phyloP scores from a whole-genome alignment of 495 filamentous ascomycete genomes.

The Achaetomiella virescens region DNA sequence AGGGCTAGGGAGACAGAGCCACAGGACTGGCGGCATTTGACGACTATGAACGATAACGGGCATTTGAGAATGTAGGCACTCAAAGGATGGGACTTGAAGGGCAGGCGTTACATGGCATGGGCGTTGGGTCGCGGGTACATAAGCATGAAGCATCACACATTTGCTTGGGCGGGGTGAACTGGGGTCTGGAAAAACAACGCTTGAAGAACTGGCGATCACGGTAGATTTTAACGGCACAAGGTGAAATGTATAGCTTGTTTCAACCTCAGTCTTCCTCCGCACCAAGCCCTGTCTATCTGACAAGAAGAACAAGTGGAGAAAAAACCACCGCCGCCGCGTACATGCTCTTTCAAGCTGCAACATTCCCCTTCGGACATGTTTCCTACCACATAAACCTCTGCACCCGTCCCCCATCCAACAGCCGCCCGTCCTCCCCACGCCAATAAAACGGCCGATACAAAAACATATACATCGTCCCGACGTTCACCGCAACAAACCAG shows the following conservation, averaged over 20 bases:
- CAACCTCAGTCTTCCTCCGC: not conserved
- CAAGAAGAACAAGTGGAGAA: not conserved
- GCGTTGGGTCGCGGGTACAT: not conserved
- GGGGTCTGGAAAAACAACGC: not conserved
- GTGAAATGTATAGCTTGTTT: not conserved
- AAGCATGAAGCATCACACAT: not conserved
- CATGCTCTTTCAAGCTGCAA: not conserved
- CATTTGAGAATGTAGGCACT: not conserved
- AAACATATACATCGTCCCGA: constrained; percentile 73
- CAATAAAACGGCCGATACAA: constrained; percentile 74
- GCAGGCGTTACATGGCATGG: not conserved
- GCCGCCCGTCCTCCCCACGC: constrained; percentile 38
- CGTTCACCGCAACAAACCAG: constrained; percentile 73
- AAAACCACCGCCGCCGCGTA: too few relatives aligned
- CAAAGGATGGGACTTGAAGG: not conserved
- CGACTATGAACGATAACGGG: not conserved
- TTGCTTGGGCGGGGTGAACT: not conserved
- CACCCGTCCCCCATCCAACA: constrained; percentile 66
- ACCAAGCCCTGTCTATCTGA: not conserved
- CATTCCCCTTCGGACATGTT: not conserved
- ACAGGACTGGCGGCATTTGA: not conserved
- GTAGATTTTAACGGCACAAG: constrained; percentile 7
- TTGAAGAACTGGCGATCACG: not conserved
- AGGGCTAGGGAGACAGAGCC: not conserved
- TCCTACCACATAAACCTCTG: constrained; percentile 87